A percentile compares a stretch with the other conserved stretches of the same genome.
phyloP scores from a whole-genome alignment of 139 green algal genomes.

The Diplosphaera chodatii region DNA sequence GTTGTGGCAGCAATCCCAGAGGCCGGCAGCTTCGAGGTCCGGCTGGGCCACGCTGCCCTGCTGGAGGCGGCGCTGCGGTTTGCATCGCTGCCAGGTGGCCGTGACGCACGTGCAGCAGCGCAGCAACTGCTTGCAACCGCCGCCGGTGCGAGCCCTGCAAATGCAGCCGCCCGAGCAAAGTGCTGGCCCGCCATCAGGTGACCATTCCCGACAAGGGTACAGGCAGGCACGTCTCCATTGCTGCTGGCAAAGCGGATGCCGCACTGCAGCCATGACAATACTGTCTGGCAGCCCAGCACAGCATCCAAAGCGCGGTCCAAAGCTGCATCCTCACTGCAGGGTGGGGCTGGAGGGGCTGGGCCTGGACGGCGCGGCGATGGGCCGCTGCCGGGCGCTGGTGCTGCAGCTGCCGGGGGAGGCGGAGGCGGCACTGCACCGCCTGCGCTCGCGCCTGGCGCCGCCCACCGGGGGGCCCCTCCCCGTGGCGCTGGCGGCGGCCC shows the following conservation, averaged over 20 bases:
- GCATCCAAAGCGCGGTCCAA: too few relatives aligned
- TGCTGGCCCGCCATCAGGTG: constrained; percentile 50
- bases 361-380: constrained; percentile 36
- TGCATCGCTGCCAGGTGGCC: too few relatives aligned
- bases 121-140: constrained; percentile 44
- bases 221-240: too few relatives aligned
- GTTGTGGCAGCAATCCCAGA: constrained; percentile 33
- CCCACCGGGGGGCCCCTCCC: not conserved
- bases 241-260: too few relatives aligned
- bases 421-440: constrained; percentile 25
- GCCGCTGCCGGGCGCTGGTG: constrained; percentile 44
- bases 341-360: constrained; percentile 57
- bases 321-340: constrained; percentile 4
- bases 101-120: constrained; percentile 26
- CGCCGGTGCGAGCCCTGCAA: constrained; percentile 16
- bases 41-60: constrained; percentile 48
- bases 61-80: constrained; percentile 28
- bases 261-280: too few relatives aligned
- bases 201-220: too few relatives aligned
- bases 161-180: constrained; percentile 19
- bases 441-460: constrained; percentile 19
- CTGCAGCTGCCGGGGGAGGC: constrained; percentile 48
- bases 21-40: constrained; percentile 40
- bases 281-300: too few relatives aligned
- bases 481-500: not conserved